Conservation (phyloP, 768 basidiomycete species). For the Mycena galopus region DNA sequence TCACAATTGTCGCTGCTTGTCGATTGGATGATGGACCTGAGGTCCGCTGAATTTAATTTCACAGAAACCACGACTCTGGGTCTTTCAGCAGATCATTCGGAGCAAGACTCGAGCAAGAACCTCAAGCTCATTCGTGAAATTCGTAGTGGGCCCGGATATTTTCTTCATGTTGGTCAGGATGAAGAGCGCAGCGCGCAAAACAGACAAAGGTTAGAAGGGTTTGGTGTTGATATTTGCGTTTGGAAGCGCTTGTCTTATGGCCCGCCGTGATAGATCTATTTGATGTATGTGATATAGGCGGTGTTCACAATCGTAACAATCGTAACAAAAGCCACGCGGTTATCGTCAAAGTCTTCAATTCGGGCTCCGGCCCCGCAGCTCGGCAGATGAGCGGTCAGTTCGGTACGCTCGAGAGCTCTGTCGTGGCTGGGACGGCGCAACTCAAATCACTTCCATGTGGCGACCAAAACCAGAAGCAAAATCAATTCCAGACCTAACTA, state of each 20-base stretch:
- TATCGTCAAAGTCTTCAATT: constrained; percentile 3
- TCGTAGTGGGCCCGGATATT: not conserved
- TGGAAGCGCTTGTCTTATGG: no score
- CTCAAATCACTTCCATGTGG: no score
- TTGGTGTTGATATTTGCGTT: no score
- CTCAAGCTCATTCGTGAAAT: constrained; percentile 7
- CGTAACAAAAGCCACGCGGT: not conserved
- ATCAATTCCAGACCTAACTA: no score
- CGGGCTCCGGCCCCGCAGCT: not conserved
- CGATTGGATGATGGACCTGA: not conserved
- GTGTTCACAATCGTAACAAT: no score
- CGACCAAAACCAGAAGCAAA: no score
- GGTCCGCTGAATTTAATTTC: not conserved
- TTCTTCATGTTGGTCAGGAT: not conserved
- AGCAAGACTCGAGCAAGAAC: not conserved
- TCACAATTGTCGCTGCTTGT: not conserved
- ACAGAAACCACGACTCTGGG: not conserved
- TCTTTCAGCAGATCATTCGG: not conserved
- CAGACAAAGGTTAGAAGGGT: no score
- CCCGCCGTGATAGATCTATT: no score
- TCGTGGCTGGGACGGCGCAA: no score
- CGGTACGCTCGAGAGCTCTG: no score
- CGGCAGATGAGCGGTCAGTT: not conserved
- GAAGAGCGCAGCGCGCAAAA: no score
- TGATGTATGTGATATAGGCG: no score